phyloP scores from a whole-genome alignment of 106 monocot genomes.

The Allium cepa region DNA sequence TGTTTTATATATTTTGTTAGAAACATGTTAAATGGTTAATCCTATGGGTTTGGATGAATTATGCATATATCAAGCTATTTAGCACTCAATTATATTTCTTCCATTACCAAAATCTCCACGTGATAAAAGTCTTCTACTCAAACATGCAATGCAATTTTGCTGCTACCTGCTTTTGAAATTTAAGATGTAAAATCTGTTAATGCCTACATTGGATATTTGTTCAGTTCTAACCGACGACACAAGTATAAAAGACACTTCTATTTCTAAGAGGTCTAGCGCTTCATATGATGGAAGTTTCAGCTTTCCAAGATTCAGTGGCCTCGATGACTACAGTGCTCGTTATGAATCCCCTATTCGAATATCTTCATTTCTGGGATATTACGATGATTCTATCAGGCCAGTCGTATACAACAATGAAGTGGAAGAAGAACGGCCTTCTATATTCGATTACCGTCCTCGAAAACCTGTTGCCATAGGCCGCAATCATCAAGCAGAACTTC shows the following conservation, averaged over 20 bases:
- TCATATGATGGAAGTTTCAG: constrained; percentile 3
- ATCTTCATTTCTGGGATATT: constrained; percentile 7
- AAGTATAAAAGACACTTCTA: background rate
- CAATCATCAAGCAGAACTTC: constrained; percentile 16
- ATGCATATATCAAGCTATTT: background rate
- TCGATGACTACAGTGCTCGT: background rate
- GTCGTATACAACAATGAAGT: background rate
- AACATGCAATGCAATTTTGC: background rate
- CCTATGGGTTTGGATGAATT: background rate
- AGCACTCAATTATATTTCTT: background rate
- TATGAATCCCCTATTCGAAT: background rate
- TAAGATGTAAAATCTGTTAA: background rate
- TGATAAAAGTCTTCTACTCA: background rate
- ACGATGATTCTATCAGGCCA: background rate
- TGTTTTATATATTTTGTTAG: background rate
- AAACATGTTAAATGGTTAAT: background rate
- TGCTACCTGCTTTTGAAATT: background rate
- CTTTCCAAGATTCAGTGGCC: background rate
- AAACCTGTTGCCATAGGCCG: constrained; percentile 14
- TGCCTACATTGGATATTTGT: background rate
- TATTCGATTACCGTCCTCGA: constrained; percentile 8
- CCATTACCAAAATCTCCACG: no score
- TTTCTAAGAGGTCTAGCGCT: background rate
- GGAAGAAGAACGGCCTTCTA: constrained; percentile 1
- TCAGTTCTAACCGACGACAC: background rate